Percentiles rank a stretch among this genome's conserved stretches.
phyloP scores from a whole-genome alignment of 2,329 filamentous ascomycete genomes.

The Alternaria hordeiaustralica region DNA sequence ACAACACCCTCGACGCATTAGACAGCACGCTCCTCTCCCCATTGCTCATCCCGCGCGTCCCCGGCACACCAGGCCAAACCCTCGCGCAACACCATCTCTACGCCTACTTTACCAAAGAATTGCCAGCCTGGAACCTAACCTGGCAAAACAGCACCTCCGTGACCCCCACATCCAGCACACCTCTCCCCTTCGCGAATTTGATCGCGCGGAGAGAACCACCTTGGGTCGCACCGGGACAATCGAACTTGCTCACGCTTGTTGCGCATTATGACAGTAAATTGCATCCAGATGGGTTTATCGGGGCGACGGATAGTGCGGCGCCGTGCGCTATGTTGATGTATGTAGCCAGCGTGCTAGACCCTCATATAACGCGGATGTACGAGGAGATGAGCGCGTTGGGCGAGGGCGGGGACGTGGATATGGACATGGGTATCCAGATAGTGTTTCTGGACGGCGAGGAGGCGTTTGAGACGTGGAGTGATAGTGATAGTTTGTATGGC shows the following conservation, averaged over 20 bases:
- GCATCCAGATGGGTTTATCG: constrained; percentile 83
- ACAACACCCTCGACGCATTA: constrained; percentile 77
- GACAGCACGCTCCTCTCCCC: constrained; percentile 79
- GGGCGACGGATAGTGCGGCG: constrained; percentile 90
- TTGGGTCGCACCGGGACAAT: constrained; percentile 75
- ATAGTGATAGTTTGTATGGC: constrained; percentile 85
- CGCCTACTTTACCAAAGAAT: constrained; percentile 75
- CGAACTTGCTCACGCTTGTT: constrained; percentile 81
- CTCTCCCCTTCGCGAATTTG: constrained; percentile 85
- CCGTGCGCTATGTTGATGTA: constrained; percentile 95
- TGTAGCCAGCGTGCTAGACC: constrained; percentile 79
- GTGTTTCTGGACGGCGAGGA: constrained; percentile 93
- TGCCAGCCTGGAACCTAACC: constrained; percentile 80
- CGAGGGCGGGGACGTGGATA: constrained; percentile 68
- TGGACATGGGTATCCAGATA: constrained; percentile 84
- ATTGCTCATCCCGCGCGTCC: constrained; percentile 85
- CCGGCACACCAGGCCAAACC: constrained; percentile 78
- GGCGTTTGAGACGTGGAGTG: constrained; percentile 82
- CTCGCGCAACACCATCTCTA: constrained; percentile 81
- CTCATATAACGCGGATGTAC: constrained; percentile 83
- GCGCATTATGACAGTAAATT: constrained; percentile 94
- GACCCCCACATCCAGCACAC: constrained; percentile 75
- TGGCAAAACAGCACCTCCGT: constrained; percentile 90
- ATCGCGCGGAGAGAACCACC: constrained; percentile 89
- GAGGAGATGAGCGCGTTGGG: constrained; percentile 65